A percentile compares a stretch with the other conserved stretches of the same genome.
These are phyloP conservation scores for Pseudopediastrum boryanum DNA, from an alignment of 139 green algal species.

Conservation along the genomic window DNA sequence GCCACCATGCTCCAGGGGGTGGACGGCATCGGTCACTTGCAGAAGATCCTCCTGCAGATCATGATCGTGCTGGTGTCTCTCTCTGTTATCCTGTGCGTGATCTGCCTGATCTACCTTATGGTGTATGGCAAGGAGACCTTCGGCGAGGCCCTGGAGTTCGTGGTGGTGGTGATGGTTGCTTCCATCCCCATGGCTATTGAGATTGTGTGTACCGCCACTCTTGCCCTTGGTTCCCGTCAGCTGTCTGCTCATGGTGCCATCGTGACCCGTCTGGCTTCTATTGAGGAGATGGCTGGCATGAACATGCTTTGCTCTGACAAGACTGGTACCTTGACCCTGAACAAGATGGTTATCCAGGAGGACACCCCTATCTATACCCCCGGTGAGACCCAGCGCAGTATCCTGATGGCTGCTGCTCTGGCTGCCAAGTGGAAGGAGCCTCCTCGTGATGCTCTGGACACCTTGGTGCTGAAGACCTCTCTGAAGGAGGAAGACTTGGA, in stretches of 20 bases:
- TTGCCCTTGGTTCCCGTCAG: slow-evolving; percentile 78
- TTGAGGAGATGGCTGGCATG: slow-evolving; percentile 93
- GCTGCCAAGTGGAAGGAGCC: slow-evolving; percentile 90
- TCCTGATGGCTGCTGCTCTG: slow-evolving; percentile 60
- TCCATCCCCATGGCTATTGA: slow-evolving; percentile 79
- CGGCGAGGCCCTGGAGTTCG: slow-evolving; percentile 71
- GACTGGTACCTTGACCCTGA: slow-evolving; percentile 89
- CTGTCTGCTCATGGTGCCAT: slow-evolving; percentile 67
- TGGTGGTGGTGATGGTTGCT: slow-evolving; percentile 80
- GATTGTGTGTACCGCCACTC: slow-evolving; percentile 84
- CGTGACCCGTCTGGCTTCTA: slow-evolving; percentile 80
- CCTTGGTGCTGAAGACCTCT: slow-evolving; percentile 64
- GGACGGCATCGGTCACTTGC: slow-evolving; percentile 68
- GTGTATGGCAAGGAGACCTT: slow-evolving; percentile 46
- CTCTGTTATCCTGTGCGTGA: slow-evolving; percentile 73
- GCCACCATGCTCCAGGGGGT: slow-evolving; percentile 72
- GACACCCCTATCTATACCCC: slow-evolving; percentile 70
- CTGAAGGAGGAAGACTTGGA: slow-evolving; percentile 52
- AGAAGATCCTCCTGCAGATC: slow-evolving; percentile 81
- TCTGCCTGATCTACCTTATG: slow-evolving; percentile 70
- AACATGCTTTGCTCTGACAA: slow-evolving; percentile 93
- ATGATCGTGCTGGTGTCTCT: slow-evolving; percentile 72
- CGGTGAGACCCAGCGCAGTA: slow-evolving; percentile 42
- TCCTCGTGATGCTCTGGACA: slow-evolving; percentile 86
- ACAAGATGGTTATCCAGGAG: slow-evolving; percentile 91